Evolutionary conservation across 78 protist species (phyloP).

Genomic region (Tieghemostelium lacteum): DNA sequence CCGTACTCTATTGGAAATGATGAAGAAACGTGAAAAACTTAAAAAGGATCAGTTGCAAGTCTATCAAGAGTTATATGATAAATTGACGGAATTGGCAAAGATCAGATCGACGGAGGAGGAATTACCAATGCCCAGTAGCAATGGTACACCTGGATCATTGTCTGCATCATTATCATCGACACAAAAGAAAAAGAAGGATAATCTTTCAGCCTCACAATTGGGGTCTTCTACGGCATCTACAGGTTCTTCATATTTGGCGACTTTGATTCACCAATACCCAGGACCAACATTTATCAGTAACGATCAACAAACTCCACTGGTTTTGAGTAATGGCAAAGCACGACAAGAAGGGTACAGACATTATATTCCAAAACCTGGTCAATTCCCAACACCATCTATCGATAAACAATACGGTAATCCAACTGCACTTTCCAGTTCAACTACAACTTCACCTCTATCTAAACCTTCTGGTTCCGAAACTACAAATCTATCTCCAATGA

Average conservation of each 20-base stretch:
- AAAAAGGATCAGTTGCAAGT: constrained; percentile 50
- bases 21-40: constrained; percentile 75
- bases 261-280: not conserved
- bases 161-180: not conserved
- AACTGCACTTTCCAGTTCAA: not conserved
- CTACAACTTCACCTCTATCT: constrained; percentile 4
- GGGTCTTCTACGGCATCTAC: not conserved
- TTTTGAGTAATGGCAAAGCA: constrained; percentile 44
- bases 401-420: constrained; percentile 34
- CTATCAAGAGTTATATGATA: constrained; percentile 11
- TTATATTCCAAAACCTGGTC: constrained; percentile 49
- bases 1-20: constrained; percentile 68
- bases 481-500: no score
- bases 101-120: constrained; percentile 22
- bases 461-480: no score
- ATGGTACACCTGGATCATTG: no score
- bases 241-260: not conserved
- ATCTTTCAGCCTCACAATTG: not conserved
- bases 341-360: constrained; percentile 76
- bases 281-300: constrained; percentile 30
- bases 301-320: constrained; percentile 9
- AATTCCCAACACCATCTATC: constrained; percentile 49
- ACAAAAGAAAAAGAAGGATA: not conserved
- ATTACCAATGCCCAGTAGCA: not conserved
- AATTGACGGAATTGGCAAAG: constrained; percentile 29